Conservation (phyloP, 2,329 filamentous ascomycete species). For the Ophiostoma montium region DNA sequence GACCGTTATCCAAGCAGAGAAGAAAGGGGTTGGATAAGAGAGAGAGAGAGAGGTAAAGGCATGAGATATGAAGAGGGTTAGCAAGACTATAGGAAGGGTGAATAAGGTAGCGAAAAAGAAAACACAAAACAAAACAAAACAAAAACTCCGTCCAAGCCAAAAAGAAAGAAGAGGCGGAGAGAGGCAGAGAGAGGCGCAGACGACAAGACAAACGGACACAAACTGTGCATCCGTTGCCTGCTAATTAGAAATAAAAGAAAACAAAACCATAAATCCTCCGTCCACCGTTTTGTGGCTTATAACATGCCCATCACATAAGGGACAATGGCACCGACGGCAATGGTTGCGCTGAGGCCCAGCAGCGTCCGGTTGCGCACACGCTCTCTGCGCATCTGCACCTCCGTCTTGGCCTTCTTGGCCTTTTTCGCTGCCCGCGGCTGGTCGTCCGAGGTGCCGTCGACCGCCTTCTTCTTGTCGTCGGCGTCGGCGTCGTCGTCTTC, state of each 20-base stretch:
- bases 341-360: slow-evolving; percentile 71
- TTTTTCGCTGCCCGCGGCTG: slow-evolving; percentile 46
- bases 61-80: neutral
- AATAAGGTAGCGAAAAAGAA: neutral
- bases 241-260: neutral
- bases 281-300: slow-evolving; percentile 6
- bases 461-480: slow-evolving; percentile 44
- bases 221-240: neutral
- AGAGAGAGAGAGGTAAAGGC: neutral
- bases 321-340: slow-evolving; percentile 49
- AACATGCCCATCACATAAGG: slow-evolving; percentile 16
- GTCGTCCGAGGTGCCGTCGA: slow-evolving; percentile 17
- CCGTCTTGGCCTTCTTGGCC: slow-evolving; percentile 67
- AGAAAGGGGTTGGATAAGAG: neutral
- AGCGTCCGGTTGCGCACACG: slow-evolving; percentile 75
- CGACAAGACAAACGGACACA: neutral
- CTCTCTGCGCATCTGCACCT: slow-evolving; percentile 71
- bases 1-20: neutral
- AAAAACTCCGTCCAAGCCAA: slow-evolving; percentile 1
- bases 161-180: neutral
- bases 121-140: neutral
- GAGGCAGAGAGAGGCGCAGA: neutral
- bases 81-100: neutral
- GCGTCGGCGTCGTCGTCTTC: slow-evolving; percentile 47
- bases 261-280: no score